Evolutionary conservation across 495 filamentous ascomycete species (phyloP), one percentile per base, ranked within the genome.

Genomic region (Aspergillus avenaceus): DNA sequence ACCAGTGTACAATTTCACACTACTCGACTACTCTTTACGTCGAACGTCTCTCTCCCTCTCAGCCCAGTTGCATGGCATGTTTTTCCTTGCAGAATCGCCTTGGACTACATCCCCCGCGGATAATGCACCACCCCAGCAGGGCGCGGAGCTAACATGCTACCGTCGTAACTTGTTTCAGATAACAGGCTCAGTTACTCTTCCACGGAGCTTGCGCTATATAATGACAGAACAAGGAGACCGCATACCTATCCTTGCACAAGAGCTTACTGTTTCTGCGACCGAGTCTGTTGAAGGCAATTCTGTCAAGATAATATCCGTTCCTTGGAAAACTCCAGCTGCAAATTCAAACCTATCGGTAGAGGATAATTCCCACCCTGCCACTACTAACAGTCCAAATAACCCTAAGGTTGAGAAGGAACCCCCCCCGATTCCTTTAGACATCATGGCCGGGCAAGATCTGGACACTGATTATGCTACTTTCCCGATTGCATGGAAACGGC

Each of bases 41-140:
- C 66, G 80, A 60, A 71, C 76, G 6, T 74, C 73, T 5, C 63
- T 90, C 19, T 77, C 79, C 26, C 82, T 95, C 62, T 81, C 85
- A 8, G 90, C 89, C 36, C 91, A 95, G 66, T 70, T 96, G 25
- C 88, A 93, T 61, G 91, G 91, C 71, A 95, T 95, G 89, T 96
- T 96, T 72, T 95, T 93, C 60, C 80, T 96, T 5, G 90, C 91
- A 42, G 91, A 96, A 71, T 71, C 91, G 53, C 85, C 88, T 12
- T 81, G 79, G 66, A 81, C 88, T 21, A 77, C 79, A 31, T 74
- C 79, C 25, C 79, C 77, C 47, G 83, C 88, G 53, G 81, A 83
- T 40, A 77, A 79, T 42, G 70, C 78, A 31, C 74, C 85, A 7
- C 86, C 90, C 1, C 71, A 73, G 42, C 72, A 73, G 46, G 71